phyloP scores from a whole-genome alignment of 345 rosid genomes.

The Iberis pinnata region DNA sequence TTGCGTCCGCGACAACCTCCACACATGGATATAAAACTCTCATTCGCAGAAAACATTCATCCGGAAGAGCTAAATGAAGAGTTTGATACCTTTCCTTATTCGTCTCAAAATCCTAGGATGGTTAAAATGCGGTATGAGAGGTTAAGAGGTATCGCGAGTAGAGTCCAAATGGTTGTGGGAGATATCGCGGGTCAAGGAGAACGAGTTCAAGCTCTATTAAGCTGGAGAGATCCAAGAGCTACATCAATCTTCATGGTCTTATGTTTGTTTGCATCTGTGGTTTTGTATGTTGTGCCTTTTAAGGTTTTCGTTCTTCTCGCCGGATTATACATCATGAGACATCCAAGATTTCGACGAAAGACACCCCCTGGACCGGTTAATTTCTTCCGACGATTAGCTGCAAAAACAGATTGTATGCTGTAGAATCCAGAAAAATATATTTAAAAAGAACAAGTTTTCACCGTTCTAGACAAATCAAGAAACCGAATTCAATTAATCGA shows the following conservation, averaged over 20 bases:
- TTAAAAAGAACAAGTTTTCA: neutral
- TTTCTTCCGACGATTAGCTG: conserved; percentile 81
- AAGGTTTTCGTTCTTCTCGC: conserved; percentile 52
- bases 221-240: conserved; percentile 97
- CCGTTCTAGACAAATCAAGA: conserved; percentile 1
- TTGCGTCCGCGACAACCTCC: conserved; percentile 75
- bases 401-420: conserved; percentile 76
- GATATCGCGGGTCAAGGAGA: conserved; percentile 95
- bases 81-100: conserved; percentile 67
- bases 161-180: conserved; percentile 79
- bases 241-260: conserved; percentile 56
- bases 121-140: conserved; percentile 74
- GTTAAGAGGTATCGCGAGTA: conserved; percentile 70
- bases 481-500: conserved; percentile 10
- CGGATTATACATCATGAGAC: conserved; percentile 71
- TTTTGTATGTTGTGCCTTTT: conserved; percentile 68
- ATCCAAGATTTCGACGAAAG: conserved; percentile 71
- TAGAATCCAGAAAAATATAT: conserved; percentile 23
- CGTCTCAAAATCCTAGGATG: conserved; percentile 38
- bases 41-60: conserved; percentile 55
- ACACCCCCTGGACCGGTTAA: conserved; percentile 60
- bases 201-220: conserved; percentile 61
- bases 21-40: conserved; percentile 78
- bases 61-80: conserved; percentile 92
- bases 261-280: conserved; percentile 60